phyloP scores from a whole-genome alignment of 2,329 filamentous ascomycete species.

The Penicillium sp. region DNA sequence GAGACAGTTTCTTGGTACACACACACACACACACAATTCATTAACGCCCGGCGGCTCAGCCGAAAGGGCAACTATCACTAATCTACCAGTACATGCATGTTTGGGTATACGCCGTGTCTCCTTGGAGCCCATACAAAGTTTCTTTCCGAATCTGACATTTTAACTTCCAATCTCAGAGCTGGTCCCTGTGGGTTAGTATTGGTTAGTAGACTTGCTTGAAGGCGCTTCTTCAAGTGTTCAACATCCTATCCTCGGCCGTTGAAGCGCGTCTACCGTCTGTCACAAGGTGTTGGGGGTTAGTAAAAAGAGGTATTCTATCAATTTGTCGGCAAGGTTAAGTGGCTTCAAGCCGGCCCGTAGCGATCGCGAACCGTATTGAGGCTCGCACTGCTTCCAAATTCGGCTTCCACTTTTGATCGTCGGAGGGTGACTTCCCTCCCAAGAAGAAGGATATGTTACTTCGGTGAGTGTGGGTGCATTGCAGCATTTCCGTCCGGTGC shows the following conservation, averaged over 20 bases:
- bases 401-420: constrained; percentile 32
- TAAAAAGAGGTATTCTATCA: constrained; percentile 7
- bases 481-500: constrained; percentile 28
- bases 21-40: constrained; percentile 19
- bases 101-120: constrained; percentile 25
- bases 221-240: constrained; percentile 41
- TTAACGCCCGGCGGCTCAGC: constrained; percentile 26
- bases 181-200: constrained; percentile 33
- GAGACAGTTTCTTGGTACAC: no score
- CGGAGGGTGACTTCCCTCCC: constrained; percentile 27
- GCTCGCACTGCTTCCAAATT: constrained; percentile 34
- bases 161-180: constrained; percentile 24
- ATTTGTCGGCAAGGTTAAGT: constrained; percentile 24
- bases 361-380: constrained; percentile 36
- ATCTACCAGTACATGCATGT: constrained; percentile 18
- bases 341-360: constrained; percentile 30
- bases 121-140: constrained; percentile 31
- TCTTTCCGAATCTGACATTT: constrained; percentile 24
- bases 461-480: constrained; percentile 26
- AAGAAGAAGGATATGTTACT: constrained; percentile 34
- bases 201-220: constrained; percentile 38
- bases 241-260: constrained; percentile 40
- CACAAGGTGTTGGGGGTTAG: constrained; percentile 31
- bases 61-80: constrained; percentile 25
- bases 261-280: constrained; percentile 36